Base-by-base conservation (phyloP, 164 flowering plant genomes). In the Cinnamomum chago region DNA sequence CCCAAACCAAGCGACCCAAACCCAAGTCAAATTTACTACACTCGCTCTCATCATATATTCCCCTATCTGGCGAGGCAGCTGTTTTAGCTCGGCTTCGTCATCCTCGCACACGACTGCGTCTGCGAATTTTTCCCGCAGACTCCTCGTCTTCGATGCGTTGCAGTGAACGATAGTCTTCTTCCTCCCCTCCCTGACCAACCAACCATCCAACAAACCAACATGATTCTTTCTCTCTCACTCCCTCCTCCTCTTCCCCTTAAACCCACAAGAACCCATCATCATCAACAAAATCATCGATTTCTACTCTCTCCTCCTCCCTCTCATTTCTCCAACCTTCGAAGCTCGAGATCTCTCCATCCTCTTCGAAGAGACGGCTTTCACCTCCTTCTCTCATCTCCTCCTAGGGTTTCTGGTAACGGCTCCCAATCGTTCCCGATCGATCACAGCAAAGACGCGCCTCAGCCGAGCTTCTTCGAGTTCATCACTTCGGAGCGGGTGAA, bases 401-500 rank as follows among this genome's bases (percentile, higher is more conserved):
- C 64, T 72, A 62, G 87, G 79, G 82, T 79, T 76, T 88, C 84
- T 2, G 75, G 85, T 17, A 68, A 74, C 50, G 88, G 75, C 27
- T 83, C 84, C 50, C 76, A 70, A 50, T 78, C 83, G 1, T 60
- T 75, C 18, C 62, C 76, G 23, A 24, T 64, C 11, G 72, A 60
- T 15, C 9, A 55, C 18, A 80, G 70, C 4, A 81, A 73, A 23
- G 55, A 18, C 1, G 82, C 70, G 2, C 47, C 75, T 3, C 74
- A 60, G 79, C 67, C 75, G 67, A 83, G 92, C 75, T 86, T 90
- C 70, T 60, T 81, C 3, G 99, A 95, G 88, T 93, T 95, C 76
- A 85, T 95, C 69, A 93, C 98, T 22, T 95, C 98, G 17, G 99
- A 95, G 91, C 82, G 98, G 75, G 94, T 95, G 67, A 95, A 95